These are phyloP conservation scores for Aspergillus phoenicis DNA, from an alignment of 2,329 filamentous ascomycete genomes.

Conservation along the genomic window DNA sequence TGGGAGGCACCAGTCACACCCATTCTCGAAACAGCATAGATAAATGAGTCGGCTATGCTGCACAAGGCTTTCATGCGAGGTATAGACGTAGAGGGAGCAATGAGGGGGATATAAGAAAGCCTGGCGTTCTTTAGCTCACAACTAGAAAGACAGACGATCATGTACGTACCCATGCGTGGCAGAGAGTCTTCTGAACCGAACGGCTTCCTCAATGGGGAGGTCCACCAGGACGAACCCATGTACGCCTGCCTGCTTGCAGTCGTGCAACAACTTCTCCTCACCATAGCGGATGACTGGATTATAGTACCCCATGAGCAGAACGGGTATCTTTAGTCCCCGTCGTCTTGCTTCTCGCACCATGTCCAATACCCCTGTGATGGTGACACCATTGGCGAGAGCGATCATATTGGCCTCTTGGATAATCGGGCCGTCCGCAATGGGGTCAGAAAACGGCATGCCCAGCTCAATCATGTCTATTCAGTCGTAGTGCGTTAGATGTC, in stretches of 20 bases:
- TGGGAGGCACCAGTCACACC: constrained; percentile 75
- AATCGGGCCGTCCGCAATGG: neutral
- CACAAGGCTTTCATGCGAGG: constrained; percentile 89
- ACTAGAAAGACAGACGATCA: neutral
- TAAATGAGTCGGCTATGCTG: constrained; percentile 92
- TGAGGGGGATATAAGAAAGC: constrained; percentile 82
- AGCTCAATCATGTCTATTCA: too few species aligned
- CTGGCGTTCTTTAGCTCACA: constrained; percentile 53
- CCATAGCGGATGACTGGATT: constrained; percentile 91
- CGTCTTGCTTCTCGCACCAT: too few species aligned
- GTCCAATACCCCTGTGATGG: too few species aligned
- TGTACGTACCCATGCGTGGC: constrained; percentile 66
- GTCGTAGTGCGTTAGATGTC: too few species aligned
- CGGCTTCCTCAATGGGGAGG: constrained; percentile 90
- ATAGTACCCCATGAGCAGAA: constrained; percentile 97
- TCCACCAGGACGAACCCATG: constrained; percentile 98
- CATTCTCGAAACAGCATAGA: constrained; percentile 94
- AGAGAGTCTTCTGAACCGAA: constrained; percentile 85
- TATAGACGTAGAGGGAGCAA: constrained; percentile 87
- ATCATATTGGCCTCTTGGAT: too few species aligned
- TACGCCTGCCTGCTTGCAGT: constrained; percentile 78
- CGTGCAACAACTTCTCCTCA: constrained; percentile 78
- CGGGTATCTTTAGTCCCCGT: constrained; percentile 72
- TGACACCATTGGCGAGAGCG: too few species aligned
- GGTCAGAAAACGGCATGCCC: too few species aligned